These are phyloP conservation scores for Ceratocystis harringtonii DNA, from an alignment of 2,329 filamentous ascomycete species.

Conservation along the genomic window DNA sequence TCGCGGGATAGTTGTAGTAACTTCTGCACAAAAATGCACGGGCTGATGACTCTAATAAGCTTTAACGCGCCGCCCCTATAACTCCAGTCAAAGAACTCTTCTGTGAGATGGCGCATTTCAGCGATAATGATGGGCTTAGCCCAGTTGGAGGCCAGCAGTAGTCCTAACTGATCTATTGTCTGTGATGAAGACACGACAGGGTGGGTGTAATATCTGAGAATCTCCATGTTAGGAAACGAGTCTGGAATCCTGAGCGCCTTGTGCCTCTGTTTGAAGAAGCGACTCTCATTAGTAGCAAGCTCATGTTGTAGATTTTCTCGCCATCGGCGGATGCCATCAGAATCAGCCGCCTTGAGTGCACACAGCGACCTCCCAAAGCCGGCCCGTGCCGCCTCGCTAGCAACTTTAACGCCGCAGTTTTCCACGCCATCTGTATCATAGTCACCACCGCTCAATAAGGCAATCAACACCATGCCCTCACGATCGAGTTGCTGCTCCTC, in stretches of 20 bases:
- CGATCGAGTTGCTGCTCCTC: constrained; percentile 51
- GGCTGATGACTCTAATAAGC: constrained; percentile 65
- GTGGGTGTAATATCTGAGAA: constrained; percentile 75
- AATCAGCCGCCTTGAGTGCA: constrained; percentile 44
- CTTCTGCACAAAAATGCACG: constrained; percentile 54
- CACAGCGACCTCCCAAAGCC: constrained; percentile 72
- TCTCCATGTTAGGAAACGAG: constrained; percentile 62
- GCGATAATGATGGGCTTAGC: constrained; percentile 47
- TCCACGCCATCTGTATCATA: constrained; percentile 80
- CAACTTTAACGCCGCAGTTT: constrained; percentile 73
- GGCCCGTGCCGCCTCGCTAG: constrained; percentile 76
- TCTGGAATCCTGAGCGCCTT: constrained; percentile 61
- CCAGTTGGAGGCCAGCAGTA: constrained; percentile 38
- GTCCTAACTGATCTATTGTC: constrained; percentile 39
- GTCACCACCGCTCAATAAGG: constrained; percentile 89
- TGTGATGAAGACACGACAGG: constrained; percentile 58
- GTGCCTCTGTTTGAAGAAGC: constrained; percentile 64
- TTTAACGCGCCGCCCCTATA: constrained; percentile 66
- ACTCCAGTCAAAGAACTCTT: constrained; percentile 75
- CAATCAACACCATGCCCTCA: constrained; percentile 85
- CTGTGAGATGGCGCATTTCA: constrained; percentile 57
- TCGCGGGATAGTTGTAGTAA: constrained; percentile 26
- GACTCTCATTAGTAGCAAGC: constrained; percentile 67
- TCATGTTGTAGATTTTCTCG: constrained; percentile 57
- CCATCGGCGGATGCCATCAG: constrained; percentile 50